Evolutionary conservation across 805 yeast species (phyloP), one percentile per base, ranked within the genome.

Genomic region (Myxozyma geophila): DNA sequence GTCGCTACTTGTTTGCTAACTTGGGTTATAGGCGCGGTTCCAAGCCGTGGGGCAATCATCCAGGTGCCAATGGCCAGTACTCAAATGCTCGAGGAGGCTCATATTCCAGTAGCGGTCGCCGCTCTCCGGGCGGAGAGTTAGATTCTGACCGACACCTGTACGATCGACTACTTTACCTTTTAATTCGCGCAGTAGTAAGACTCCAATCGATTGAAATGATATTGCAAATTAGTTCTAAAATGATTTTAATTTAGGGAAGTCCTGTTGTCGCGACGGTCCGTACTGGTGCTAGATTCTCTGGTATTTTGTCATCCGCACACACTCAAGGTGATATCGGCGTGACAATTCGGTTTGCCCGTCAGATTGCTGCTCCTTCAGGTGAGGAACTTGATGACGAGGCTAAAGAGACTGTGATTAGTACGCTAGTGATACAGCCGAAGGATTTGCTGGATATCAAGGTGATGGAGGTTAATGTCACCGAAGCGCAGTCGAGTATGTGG

Each of bases 251-350:
- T 9, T 54, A 67, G 70, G 72, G 96, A 19, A 78, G 82, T 37
- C 77, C 78, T 37, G 85, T 83, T 12, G 78, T 79, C 13, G 87
- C 85, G 7, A 84, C 91, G 2, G 84, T 87, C 1, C 76, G 83
- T 33, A 81, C 89, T 0, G 93, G 93, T 13, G 79, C 83, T 1
- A 76, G 81, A 36, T 82, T 84, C 70, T 75, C 77, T 23, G 96
- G 96, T 21, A 72, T 86, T 8, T 76, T 90, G 60, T 77, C 80
- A 50, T 82, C 87, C 40, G 78, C 80, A 9, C 69, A 72, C 40
- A 74, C 80, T 1, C 74, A 77, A 7, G 75, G 79, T 19, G 86
- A 87, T 2, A 72, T 87, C 47, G 86, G 88, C 13, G 80, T 87
- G 15, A 82, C 84, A 2, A 76, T 89, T 62, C 79, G 80, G 64